Evolutionary conservation across 2,329 filamentous ascomycete genomes (phyloP).

Genomic region (Colletotrichum plurivorum): DNA sequence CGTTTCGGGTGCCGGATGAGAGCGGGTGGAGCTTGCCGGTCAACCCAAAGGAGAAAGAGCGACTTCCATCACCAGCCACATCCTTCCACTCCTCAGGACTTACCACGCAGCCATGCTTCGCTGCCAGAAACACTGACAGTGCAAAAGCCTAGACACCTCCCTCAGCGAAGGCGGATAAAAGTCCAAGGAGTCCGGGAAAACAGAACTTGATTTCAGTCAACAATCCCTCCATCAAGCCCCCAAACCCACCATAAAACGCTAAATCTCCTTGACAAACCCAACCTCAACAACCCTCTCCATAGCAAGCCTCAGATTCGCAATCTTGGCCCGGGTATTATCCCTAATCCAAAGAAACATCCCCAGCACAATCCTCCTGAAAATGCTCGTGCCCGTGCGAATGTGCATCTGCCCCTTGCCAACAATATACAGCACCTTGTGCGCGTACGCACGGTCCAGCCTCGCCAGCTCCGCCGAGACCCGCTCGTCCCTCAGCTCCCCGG

Average conservation of each 20-base stretch:
- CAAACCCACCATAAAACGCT: not conserved
- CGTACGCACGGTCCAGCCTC: slow-evolving; percentile 58
- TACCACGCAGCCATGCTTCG: too few species aligned
- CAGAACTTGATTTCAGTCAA: too few species aligned
- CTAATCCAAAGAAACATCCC: slow-evolving; percentile 74
- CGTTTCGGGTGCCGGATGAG: too few species aligned
- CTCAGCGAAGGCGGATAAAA: too few species aligned
- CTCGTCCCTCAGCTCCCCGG: slow-evolving; percentile 45
- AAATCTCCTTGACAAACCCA: slow-evolving; percentile 78
- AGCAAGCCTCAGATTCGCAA: slow-evolving; percentile 72
- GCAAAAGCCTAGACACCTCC: too few species aligned
- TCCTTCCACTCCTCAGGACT: too few species aligned
- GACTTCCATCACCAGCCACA: too few species aligned
- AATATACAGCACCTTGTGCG: slow-evolving; percentile 67
- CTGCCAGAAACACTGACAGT: too few species aligned
- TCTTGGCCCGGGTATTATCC: slow-evolving; percentile 76
- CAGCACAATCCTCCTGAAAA: slow-evolving; percentile 63
- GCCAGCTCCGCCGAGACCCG: slow-evolving; percentile 56
- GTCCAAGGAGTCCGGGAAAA: too few species aligned
- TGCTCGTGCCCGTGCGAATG: slow-evolving; percentile 56
- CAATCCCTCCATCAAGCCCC: too few species aligned
- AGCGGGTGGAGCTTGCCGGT: too few species aligned
- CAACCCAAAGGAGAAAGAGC: too few species aligned
- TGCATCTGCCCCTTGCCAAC: slow-evolving; percentile 75
- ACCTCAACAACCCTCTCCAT: slow-evolving; percentile 76